Evolutionary conservation across 495 filamentous ascomycete species (phyloP).

Genomic region (Penicillium dipodomyicola): DNA sequence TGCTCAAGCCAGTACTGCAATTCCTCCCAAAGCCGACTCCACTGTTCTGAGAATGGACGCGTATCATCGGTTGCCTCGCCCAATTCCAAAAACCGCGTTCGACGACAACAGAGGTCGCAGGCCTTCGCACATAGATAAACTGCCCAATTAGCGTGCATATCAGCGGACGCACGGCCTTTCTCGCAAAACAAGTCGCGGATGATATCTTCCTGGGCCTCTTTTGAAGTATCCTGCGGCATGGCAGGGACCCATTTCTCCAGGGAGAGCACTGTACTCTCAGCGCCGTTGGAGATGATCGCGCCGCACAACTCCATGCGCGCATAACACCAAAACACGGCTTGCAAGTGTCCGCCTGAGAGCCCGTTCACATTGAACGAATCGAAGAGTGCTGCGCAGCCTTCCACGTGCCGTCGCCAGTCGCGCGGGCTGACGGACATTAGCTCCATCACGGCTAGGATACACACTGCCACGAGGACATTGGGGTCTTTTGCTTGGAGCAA

Average conservation of each 20-base stretch:
- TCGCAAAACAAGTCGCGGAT: slow-evolving; percentile 27
- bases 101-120: slow-evolving; percentile 33
- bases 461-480: slow-evolving; percentile 33
- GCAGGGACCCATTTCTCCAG: slow-evolving; percentile 34
- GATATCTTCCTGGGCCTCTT: slow-evolving; percentile 19
- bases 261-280: slow-evolving; percentile 34
- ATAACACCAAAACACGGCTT: slow-evolving; percentile 46
- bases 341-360: slow-evolving; percentile 33
- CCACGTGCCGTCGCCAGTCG: slow-evolving; percentile 43
- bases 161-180: slow-evolving; percentile 21
- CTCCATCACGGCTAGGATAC: slow-evolving; percentile 37
- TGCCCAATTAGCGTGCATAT: slow-evolving; percentile 42
- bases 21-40: slow-evolving; percentile 39
- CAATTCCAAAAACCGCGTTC: slow-evolving; percentile 28
- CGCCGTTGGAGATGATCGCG: slow-evolving; percentile 39
- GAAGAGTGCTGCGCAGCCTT: slow-evolving; percentile 42
- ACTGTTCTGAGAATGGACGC: slow-evolving; percentile 23
- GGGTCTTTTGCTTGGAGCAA: slow-evolving; percentile 34
- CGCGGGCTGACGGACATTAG: slow-evolving; percentile 41
- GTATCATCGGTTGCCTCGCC: slow-evolving; percentile 26
- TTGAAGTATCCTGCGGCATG: slow-evolving; percentile 16
- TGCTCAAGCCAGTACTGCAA: slow-evolving; percentile 37
- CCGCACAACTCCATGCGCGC: slow-evolving; percentile 46
- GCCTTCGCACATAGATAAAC: slow-evolving; percentile 40
- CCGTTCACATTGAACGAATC: slow-evolving; percentile 36